phyloP scores from a whole-genome alignment of 2,329 filamentous ascomycete genomes.

The Talaromyces rugulosus region DNA sequence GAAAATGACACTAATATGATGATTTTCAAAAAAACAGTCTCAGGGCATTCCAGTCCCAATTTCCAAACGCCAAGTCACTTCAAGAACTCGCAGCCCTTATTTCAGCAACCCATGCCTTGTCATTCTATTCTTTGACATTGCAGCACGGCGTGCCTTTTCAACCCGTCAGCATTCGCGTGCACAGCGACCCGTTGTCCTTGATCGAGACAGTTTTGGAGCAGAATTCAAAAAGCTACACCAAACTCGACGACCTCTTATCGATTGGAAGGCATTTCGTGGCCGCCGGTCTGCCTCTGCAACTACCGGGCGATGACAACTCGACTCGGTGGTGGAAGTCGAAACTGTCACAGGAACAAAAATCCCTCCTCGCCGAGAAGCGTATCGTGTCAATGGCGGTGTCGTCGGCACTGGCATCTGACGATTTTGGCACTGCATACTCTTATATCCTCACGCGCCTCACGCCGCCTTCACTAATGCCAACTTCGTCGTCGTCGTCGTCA shows the following conservation, averaged over 20 bases:
- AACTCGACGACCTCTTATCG: conserved; percentile 59
- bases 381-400: conserved; percentile 45
- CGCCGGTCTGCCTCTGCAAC: conserved; percentile 35
- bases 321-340: conserved; percentile 9
- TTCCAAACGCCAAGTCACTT: conserved; percentile 36
- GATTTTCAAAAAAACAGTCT: conserved; percentile 23
- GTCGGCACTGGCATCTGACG: conserved; percentile 39
- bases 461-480: conserved; percentile 29
- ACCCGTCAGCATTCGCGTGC: conserved; percentile 63
- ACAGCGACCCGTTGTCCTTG: conserved; percentile 55
- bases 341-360: conserved; percentile 11
- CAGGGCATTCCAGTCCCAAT: conserved; percentile 39
- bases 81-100: conserved; percentile 51
- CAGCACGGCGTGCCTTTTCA: conserved; percentile 63
- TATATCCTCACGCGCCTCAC: conserved; percentile 59
- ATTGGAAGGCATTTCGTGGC: conserved; percentile 57
- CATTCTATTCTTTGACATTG: conserved; percentile 61
- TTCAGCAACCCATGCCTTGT: conserved; percentile 59
- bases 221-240: conserved; percentile 58
- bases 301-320: conserved; percentile 17
- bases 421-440: conserved; percentile 61
- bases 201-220: conserved; percentile 59
- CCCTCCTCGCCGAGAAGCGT: conserved; percentile 41
- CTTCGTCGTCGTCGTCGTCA: background rate
- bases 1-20: background rate